Evolutionary conservation across 345 rosid genomes (phyloP).

Genomic region (Hibiscus trionum): DNA sequence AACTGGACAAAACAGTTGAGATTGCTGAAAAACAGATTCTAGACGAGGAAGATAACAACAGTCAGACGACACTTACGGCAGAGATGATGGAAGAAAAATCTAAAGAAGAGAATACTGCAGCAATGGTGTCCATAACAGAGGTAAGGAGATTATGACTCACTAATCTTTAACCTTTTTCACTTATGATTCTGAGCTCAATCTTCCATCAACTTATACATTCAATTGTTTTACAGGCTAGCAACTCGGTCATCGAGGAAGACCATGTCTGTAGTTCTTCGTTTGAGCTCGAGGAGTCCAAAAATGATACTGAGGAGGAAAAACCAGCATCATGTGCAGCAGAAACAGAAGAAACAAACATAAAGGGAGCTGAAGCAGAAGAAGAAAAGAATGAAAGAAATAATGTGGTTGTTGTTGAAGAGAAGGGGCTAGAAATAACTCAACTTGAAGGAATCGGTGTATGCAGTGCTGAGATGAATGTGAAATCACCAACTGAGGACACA

Average conservation of each 20-base stretch:
- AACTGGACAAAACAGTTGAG: slow-evolving; percentile 7
- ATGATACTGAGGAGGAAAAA: slow-evolving; percentile 18
- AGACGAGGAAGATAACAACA: not conserved
- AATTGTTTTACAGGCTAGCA: slow-evolving; percentile 17
- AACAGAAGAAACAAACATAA: slow-evolving; percentile 14
- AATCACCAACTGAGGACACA: slow-evolving; percentile 5
- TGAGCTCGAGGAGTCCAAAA: not conserved
- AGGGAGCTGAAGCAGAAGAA: slow-evolving; percentile 19
- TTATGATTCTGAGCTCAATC: not conserved
- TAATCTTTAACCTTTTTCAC: not conserved
- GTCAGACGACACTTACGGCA: not conserved
- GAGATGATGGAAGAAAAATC: not conserved
- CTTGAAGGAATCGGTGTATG: not conserved
- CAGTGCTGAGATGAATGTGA: slow-evolving; percentile 5
- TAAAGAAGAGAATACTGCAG: slow-evolving; percentile 3
- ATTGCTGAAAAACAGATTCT: not conserved
- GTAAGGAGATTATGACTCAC: slow-evolving; percentile 1
- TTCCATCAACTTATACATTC: not conserved
- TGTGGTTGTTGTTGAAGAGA: slow-evolving; percentile 13
- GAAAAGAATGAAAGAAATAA: slow-evolving; percentile 11
- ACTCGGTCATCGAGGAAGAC: slow-evolving; percentile 14
- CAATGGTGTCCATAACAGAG: slow-evolving; percentile 10
- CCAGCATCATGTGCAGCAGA: not conserved
- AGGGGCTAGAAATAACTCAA: not conserved
- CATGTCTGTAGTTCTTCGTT: not conserved